These are phyloP conservation scores for Epichloe scottii DNA, from an alignment of 2,329 filamentous ascomycete genomes.

Conservation along the genomic window DNA sequence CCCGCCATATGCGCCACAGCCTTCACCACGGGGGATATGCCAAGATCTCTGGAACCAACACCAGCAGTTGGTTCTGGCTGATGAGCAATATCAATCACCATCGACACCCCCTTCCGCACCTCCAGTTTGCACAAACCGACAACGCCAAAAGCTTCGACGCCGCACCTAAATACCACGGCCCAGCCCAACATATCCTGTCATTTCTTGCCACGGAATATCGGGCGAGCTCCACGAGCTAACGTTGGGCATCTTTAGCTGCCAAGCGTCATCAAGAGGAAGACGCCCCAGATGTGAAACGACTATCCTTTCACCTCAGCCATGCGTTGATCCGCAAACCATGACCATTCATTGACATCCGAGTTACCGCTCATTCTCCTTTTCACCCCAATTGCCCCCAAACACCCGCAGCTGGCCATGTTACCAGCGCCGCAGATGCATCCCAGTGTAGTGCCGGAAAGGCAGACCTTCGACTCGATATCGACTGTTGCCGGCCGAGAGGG, in stretches of 20 bases:
- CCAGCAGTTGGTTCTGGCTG: not conserved
- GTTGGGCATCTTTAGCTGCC: not conserved
- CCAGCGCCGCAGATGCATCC: conserved; percentile 40
- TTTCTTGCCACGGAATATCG: not conserved
- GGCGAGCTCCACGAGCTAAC: not conserved
- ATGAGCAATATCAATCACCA: not conserved
- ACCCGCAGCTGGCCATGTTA: conserved; percentile 26
- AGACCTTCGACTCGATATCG: conserved; percentile 22
- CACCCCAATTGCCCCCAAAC: not conserved
- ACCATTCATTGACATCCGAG: conserved; percentile 19
- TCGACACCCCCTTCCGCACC: not conserved
- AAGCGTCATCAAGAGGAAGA: conserved; percentile 3
- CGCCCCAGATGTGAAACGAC: conserved; percentile 28
- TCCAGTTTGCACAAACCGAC: not conserved
- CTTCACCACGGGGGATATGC: too few species aligned
- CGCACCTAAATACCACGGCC: not conserved
- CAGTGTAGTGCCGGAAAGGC: conserved; percentile 33
- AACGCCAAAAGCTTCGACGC: not conserved
- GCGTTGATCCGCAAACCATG: conserved; percentile 32
- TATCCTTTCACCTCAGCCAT: conserved; percentile 22
- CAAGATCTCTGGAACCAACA: too few species aligned
- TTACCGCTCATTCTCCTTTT: conserved; percentile 10
- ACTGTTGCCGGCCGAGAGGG: not conserved
- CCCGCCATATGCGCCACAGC: too few species aligned
- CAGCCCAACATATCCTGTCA: not conserved